Evolutionary conservation across 192 early-diverging fungal genomes (phyloP), one percentile per base, ranked within the genome.

Genomic region (Coemansia sp.): DNA sequence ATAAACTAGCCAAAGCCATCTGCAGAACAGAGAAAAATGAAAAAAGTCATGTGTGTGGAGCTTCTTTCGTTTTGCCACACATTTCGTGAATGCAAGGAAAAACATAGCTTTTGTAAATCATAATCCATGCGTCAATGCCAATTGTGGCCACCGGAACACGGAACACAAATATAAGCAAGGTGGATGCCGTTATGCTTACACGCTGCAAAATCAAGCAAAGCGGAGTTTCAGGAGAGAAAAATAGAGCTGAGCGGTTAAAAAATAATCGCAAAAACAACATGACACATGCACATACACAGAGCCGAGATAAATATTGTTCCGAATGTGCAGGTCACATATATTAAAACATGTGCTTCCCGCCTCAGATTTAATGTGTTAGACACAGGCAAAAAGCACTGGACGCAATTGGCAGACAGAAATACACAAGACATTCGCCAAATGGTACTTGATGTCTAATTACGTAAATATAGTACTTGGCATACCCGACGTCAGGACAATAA

Each of bases 271-370:
- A 49, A 49, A 19, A n/a, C 47, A 49, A 19, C 19, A 19, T 49
- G 47, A 17, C 47, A 19, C 47, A 49, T 49, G 47, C 47, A 49
- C 47, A 49, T n/a, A 43, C 41, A 43, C 41, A 49, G 47, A 55
- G 53, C 53, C 53, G 53, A 55, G 29, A 29, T 31, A 27, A 26
- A 12, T 12, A 55, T 55, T 55, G 53, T 55, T 31, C 29, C 12
- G 53, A 7, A 55, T 55, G 53, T 55, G 22, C 51, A 22, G 26
- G 25, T 29, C 29, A 55, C 53, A 55, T 55, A 55, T 29, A 55
- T 55, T 55, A 55, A 55, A 55, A 55, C 53, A 55, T 55, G 53
- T 55, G 53, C 29, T 31, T 55, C 9, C 17, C 29, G 19, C 6
- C 19, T 25, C 51, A 43, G 41, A 43, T 43, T 43, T n/a, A 43